Evolutionary conservation across 192 early-diverging fungal genomes (phyloP).

Genomic region (Oehlia diaphana): DNA sequence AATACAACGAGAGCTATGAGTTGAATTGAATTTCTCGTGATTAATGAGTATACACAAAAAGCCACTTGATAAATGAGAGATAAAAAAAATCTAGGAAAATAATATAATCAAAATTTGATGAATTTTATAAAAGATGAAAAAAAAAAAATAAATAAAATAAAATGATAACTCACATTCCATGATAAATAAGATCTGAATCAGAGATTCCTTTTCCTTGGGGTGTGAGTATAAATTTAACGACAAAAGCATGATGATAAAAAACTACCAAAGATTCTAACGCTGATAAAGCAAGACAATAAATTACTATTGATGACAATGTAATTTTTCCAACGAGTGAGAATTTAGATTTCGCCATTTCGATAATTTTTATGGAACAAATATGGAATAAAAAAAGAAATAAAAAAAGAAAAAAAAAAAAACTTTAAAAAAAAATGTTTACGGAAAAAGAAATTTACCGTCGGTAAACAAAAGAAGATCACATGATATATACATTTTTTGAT

Average conservation of each 20-base stretch:
- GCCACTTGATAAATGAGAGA: conserved; percentile 11
- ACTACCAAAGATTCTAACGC: neutral
- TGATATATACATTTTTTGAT: too few relatives aligned
- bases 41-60: conserved; percentile 1
- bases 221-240: neutral
- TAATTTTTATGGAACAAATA: neutral
- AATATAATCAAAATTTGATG: too few relatives aligned
- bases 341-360: neutral
- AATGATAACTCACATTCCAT: neutral
- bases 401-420: too few relatives aligned
- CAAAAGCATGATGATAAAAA: neutral
- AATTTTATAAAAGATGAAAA: too few relatives aligned
- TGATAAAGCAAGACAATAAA: neutral
- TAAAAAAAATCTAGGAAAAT: conserved; percentile 14
- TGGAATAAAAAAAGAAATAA: neutral
- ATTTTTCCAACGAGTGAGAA: neutral
- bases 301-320: neutral
- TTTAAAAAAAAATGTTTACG: too few relatives aligned
- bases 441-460: neutral
- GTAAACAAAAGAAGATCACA: neutral
- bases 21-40: conserved; percentile 77
- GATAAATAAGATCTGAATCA: neutral
- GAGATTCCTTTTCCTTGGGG: neutral
- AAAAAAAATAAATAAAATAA: too few relatives aligned
- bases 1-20: conserved; percentile 71